Conservation (phyloP, 768 basidiomycete species). For the Russula sp. region DNA sequence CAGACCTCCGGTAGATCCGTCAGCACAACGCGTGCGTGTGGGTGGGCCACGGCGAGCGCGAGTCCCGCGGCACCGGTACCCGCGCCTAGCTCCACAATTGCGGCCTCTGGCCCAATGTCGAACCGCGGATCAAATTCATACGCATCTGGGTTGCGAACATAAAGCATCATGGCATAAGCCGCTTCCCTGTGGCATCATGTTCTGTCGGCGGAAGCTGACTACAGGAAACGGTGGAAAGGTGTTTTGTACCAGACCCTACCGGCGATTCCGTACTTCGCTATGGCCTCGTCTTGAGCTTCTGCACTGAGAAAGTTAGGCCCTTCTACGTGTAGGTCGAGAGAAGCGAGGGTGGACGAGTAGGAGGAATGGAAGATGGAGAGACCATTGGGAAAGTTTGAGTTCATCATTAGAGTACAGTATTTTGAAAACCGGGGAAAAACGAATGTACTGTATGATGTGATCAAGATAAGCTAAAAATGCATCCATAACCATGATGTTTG, state of each 20-base stretch:
- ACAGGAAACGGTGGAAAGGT: slow-evolving; percentile 27
- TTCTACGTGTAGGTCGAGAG: not conserved
- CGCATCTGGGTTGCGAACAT: slow-evolving; percentile 44
- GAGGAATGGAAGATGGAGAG: slow-evolving; percentile 25
- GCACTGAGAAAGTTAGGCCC: slow-evolving; percentile 33
- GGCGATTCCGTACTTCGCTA: slow-evolving; percentile 74
- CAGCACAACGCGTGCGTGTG: slow-evolving; percentile 41
- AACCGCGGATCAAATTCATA: slow-evolving; percentile 54
- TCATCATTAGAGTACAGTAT: slow-evolving; percentile 10
- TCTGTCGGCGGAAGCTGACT: slow-evolving; percentile 43
- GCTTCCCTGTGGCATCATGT: slow-evolving; percentile 57
- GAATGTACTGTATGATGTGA: not conserved
- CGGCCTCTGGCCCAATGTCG: slow-evolving; percentile 40
- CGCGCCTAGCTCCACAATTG: slow-evolving; percentile 74
- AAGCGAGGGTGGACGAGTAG: not conserved
- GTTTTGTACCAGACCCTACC: slow-evolving; percentile 72
- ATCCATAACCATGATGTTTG: not conserved
- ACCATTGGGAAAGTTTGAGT: slow-evolving; percentile 9
- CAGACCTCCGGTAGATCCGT: slow-evolving; percentile 82
- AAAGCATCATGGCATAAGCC: slow-evolving; percentile 56
- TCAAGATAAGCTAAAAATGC: not conserved
- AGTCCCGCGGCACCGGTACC: slow-evolving; percentile 65
- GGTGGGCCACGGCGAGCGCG: slow-evolving; percentile 32
- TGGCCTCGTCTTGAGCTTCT: slow-evolving; percentile 53
- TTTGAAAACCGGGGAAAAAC: not conserved